phyloP scores from a whole-genome alignment of 2,329 filamentous ascomycete species.

The Balansia obtecta region DNA sequence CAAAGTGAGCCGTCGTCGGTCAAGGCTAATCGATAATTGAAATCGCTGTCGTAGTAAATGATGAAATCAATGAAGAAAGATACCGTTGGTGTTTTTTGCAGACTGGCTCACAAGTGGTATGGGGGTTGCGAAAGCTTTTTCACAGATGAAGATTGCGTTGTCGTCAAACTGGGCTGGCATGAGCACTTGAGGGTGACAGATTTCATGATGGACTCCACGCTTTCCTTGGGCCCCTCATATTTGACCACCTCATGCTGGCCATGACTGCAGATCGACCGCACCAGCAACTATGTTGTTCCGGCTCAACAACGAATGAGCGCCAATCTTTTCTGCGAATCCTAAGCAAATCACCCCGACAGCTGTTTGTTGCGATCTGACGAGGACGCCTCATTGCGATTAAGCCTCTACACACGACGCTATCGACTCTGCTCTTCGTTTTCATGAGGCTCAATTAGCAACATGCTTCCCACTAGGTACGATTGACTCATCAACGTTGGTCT shows the following conservation, averaged over 20 bases:
- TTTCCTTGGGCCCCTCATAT: too few relatives aligned
- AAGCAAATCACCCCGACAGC: not conserved
- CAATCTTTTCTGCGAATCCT: constrained; percentile 2
- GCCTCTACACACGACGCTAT: not conserved
- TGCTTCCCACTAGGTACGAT: constrained; percentile 28
- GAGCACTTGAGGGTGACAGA: not conserved
- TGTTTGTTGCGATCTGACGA: not conserved
- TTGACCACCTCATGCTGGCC: too few relatives aligned
- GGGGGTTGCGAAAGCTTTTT: not conserved
- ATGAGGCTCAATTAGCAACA: constrained; percentile 12
- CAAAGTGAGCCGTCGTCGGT: not conserved
- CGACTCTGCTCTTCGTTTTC: not conserved
- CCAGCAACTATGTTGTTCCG: constrained; percentile 14
- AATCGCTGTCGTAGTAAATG: not conserved
- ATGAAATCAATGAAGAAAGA: not conserved
- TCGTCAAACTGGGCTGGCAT: not conserved
- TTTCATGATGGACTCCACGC: not conserved
- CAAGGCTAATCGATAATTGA: not conserved
- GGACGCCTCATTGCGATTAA: constrained; percentile 3
- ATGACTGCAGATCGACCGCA: not conserved
- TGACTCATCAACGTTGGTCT: constrained; percentile 7
- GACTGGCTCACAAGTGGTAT: not conserved
- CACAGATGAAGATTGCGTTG: not conserved
- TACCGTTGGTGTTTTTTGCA: not conserved
- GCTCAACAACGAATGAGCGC: constrained; percentile 1